Evolutionary conservation across 2,329 filamentous ascomycete species (phyloP).

Genomic region (Cytospora piceae): DNA sequence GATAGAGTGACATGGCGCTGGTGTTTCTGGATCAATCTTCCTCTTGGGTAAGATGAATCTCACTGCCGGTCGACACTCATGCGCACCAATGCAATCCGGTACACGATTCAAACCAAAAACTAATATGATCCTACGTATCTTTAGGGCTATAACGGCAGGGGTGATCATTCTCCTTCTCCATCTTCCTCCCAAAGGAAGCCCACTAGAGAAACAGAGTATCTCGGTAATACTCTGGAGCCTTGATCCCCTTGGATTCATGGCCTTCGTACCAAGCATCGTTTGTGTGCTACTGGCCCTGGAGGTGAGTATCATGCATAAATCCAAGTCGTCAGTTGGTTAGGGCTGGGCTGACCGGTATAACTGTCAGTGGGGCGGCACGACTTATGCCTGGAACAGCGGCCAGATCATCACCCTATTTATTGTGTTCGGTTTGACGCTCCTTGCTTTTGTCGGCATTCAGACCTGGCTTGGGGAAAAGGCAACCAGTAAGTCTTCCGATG

Average conservation of each 20-base stretch:
- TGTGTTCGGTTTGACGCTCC: slow-evolving; percentile 41
- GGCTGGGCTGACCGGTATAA: background rate
- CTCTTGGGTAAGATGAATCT: background rate
- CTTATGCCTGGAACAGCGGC: slow-evolving; percentile 43
- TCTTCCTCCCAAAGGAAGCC: background rate
- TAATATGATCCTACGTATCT: background rate
- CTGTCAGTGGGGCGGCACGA: slow-evolving; percentile 47
- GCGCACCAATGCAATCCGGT: background rate
- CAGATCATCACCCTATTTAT: slow-evolving; percentile 44
- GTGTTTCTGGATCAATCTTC: slow-evolving; percentile 14
- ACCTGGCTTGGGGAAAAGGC: slow-evolving; percentile 43
- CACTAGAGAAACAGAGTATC: background rate
- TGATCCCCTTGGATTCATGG: slow-evolving; percentile 35
- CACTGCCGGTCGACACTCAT: too few species aligned
- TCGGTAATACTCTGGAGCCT: slow-evolving; percentile 11
- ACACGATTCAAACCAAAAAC: background rate
- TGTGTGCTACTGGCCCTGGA: slow-evolving; percentile 52
- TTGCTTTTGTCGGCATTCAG: slow-evolving; percentile 43
- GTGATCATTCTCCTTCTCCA: background rate
- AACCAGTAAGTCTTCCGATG: slow-evolving; percentile 33
- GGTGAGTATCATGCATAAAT: slow-evolving; percentile 39
- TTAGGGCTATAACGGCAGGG: background rate
- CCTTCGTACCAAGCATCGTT: slow-evolving; percentile 43
- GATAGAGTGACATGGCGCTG: slow-evolving; percentile 4
- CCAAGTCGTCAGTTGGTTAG: accelerated